Evolutionary conservation across 2,329 filamentous ascomycete genomes (phyloP).

Genomic region (Ascochyta koolunga): DNA sequence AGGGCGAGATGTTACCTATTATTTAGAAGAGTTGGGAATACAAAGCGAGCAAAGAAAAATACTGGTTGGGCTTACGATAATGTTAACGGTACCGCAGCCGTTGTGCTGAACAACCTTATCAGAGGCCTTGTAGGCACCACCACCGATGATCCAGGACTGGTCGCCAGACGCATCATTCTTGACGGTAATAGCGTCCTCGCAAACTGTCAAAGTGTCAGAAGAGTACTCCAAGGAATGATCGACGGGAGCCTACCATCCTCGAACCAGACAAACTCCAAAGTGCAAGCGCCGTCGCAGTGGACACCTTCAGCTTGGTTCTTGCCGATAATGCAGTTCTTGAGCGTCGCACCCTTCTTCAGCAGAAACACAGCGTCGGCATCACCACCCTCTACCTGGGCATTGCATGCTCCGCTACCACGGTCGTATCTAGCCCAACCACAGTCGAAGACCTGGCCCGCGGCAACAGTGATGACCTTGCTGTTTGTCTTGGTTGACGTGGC

Average conservation of each 20-base stretch:
- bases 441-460: conserved; percentile 21
- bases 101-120: conserved; percentile 50
- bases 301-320: conserved; percentile 57
- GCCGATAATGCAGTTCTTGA: conserved; percentile 61
- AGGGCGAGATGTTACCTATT: too few relatives aligned
- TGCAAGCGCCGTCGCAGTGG: conserved; percentile 56
- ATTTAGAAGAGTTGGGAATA: neutral
- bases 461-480: conserved; percentile 23
- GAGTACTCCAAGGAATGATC: neutral
- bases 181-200: conserved; percentile 42
- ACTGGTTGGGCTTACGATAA: conserved; percentile 16
- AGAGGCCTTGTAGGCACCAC: conserved; percentile 39
- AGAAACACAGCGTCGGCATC: conserved; percentile 57
- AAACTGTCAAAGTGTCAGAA: conserved; percentile 28
- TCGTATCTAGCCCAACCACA: conserved; percentile 26
- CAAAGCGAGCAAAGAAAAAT: neutral
- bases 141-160: conserved; percentile 45
- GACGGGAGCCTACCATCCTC: conserved; percentile 20
- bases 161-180: conserved; percentile 31
- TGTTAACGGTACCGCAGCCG: conserved; percentile 42
- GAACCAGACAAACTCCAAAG: conserved; percentile 53
- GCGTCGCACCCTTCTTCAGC: conserved; percentile 54
- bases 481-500: conserved; percentile 23
- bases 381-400: conserved; percentile 21
- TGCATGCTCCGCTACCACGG: conserved; percentile 25